phyloP scores from a whole-genome alignment of 352 stramenopile genomes.

The Phytopythium vexans region DNA sequence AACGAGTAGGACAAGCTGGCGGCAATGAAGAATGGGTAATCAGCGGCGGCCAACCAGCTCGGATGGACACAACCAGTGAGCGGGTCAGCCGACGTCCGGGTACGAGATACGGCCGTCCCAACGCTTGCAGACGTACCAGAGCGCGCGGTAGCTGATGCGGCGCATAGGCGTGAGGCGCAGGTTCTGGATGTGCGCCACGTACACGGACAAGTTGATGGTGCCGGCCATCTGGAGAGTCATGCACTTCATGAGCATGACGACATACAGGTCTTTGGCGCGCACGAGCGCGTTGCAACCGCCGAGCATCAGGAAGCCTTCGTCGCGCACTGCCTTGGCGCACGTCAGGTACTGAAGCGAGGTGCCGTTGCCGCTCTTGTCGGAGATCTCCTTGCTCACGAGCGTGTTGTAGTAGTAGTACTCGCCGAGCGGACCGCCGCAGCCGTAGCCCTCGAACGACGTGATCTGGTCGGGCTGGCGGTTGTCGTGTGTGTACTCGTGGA shows the following conservation, averaged over 20 bases:
- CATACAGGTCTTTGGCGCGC: constrained; percentile 32
- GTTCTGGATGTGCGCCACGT: constrained; percentile 26
- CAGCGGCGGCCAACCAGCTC: too few relatives aligned
- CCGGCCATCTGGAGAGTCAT: constrained; percentile 18
- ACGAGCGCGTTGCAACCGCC: constrained; percentile 28
- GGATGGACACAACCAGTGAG: too few relatives aligned
- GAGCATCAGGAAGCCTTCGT: constrained; percentile 35
- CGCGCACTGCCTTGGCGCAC: constrained; percentile 26
- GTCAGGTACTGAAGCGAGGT: constrained; percentile 20
- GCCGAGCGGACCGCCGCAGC: constrained; percentile 20
- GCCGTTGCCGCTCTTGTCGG: not conserved
- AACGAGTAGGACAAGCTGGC: too few relatives aligned
- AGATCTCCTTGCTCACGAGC: constrained; percentile 17
- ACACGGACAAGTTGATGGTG: constrained; percentile 29
- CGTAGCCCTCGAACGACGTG: constrained; percentile 33
- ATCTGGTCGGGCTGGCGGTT: constrained; percentile 16
- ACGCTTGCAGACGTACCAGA: constrained; percentile 20
- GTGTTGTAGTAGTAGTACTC: constrained; percentile 45
- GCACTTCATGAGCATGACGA: constrained; percentile 31
- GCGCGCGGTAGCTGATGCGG: constrained; percentile 18
- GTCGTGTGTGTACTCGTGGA: constrained; percentile 25
- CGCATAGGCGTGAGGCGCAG: constrained; percentile 22
- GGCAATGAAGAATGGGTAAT: too few relatives aligned
- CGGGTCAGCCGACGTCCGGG: constrained; percentile 20
- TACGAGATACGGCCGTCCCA: constrained; percentile 33